Percentiles rank a stretch among this genome's conserved stretches.
Evolutionary conservation across 805 yeast genomes (phyloP).

Genomic region (Zygoascus biomembranicola): DNA sequence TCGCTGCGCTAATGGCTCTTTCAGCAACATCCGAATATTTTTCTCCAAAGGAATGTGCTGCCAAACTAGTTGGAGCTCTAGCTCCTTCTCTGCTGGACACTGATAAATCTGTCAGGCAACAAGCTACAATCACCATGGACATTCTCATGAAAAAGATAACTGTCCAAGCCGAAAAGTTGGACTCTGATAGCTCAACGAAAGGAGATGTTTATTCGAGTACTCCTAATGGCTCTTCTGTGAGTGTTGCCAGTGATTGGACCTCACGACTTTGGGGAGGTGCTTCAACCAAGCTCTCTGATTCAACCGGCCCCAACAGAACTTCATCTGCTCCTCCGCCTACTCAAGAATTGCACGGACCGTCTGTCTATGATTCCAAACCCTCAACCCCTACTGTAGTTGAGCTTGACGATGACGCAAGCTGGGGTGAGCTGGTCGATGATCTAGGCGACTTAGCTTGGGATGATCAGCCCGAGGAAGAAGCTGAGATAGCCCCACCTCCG

Average conservation of each 20-base stretch:
- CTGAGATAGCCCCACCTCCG: neutral
- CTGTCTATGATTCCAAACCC: neutral
- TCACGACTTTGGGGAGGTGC: neutral
- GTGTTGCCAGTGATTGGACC: slow-evolving; percentile 1
- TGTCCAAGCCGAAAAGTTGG: slow-evolving; percentile 28
- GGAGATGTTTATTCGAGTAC: neutral
- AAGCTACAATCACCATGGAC: slow-evolving; percentile 64
- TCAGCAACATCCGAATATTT: slow-evolving; percentile 56
- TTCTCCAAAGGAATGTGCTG: slow-evolving; percentile 66
- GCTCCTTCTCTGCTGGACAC: slow-evolving; percentile 78
- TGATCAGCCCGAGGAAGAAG: slow-evolving; percentile 2
- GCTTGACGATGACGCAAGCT: slow-evolving; percentile 30
- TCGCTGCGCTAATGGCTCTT: slow-evolving; percentile 71
- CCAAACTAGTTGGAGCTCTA: slow-evolving; percentile 72
- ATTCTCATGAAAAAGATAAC: slow-evolving; percentile 49
- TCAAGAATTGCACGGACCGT: neutral
- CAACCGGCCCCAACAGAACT: slow-evolving; percentile 1
- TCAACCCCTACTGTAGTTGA: slow-evolving; percentile 14
- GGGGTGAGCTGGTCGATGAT: slow-evolving; percentile 2
- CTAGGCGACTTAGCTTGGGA: slow-evolving; percentile 2
- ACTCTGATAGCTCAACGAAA: neutral
- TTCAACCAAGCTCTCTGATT: neutral
- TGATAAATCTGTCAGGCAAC: slow-evolving; percentile 57
- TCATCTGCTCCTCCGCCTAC: slow-evolving; percentile 4
- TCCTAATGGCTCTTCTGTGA: neutral